Evolutionary conservation across 352 stramenopile genomes (phyloP), one percentile per base, ranked within the genome.

Genomic region (Globisporangium alternatum): DNA sequence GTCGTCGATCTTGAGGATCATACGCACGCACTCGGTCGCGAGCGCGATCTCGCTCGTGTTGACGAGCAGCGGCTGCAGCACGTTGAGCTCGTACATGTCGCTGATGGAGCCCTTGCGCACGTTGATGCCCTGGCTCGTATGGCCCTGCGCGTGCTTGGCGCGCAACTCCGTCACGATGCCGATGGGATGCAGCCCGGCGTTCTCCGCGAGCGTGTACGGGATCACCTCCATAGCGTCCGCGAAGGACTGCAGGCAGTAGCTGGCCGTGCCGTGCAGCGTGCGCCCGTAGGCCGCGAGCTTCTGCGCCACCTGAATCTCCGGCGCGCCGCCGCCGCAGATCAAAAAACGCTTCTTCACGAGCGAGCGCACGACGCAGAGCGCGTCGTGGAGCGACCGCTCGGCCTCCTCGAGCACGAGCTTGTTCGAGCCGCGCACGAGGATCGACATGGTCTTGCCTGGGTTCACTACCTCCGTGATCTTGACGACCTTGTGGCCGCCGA

Each of bases 1-100:
- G 88, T 99, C 98, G 74, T 99, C 98, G 76, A 99, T 99, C 95
- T 99, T 99, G 81, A 99, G 93, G 74, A 99, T 99, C 97, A 99
- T 99, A 72, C 92, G 90, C 56, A 99, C 97, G 70, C 96, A 99
- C 80, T 99, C 98, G 44, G 97, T 98, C 13, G 98, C 97, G 57
- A 99, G 87, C 64, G 93, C 79, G 70, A 99, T 98, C 62, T 98
- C 96, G 76, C 91, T 99, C 56, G 92, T 98, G 72, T 92, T 99
- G 39, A 99, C 98, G 48, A 99, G 80, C 63, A 99, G 84, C 49
- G 98, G 98, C 85, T 99, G 98, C 60, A 99, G 88, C 61, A 99
- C 96, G 80, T 98, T 97, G 63, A 98, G 83, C 65, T 97, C 93
- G 83, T 98, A 98, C 96, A 99, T 99, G 87, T 99, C 95, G 69